Base-by-base conservation (phyloP, 164 flowering plant genomes). In the Protea cynaroides region DNA sequence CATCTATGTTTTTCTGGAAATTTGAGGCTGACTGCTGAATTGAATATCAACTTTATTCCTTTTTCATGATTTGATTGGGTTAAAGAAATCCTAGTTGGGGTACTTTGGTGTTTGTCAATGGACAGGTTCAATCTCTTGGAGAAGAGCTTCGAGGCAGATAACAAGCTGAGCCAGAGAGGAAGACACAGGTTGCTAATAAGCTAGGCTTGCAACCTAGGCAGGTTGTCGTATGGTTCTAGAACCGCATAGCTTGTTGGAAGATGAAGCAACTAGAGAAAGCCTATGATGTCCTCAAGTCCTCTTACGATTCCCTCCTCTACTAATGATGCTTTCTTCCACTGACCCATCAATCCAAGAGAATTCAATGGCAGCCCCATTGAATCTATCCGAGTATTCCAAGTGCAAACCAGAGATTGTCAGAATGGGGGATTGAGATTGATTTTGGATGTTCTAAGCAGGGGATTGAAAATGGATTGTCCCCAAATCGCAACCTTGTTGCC, bases 161-260 rank as follows among this genome's bases (percentile, higher is more conserved):
- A 91, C 90, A 91, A 87, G 75, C 88, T 91, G 79, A 91, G 76
- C 93, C 96, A 10, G 97, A 91, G 65, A 67, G 90, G 8, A 91
- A 88, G 79, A 75, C 76, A 44, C 80, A 88, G 84, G 74, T 91
- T 70, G 96, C 96, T n/a, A 82, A 82, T 79, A 80, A 88, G 75
- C 83, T 91, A 10, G 96, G 96, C 24, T 71, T 91, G 70, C 96
- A 87, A 76, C 97, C 96, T 4, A 69, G 93, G 34, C 97, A 91
- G 77, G 97, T 91, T 64, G 93, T 96, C 1, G 88, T 91, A 17
- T 91, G 97, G 97, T 91, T 87, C 67, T 96, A 91, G 74, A 91
- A 91, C 81, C 85, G 93, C 64, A 81, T 96, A 13, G 97, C 97
- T 38, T 79, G 97, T 66, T 90, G 92, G 95, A 90, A 90, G 89